Evolutionary conservation across 441 rosid genomes (phyloP).

Genomic region (Brassica hybrid): DNA sequence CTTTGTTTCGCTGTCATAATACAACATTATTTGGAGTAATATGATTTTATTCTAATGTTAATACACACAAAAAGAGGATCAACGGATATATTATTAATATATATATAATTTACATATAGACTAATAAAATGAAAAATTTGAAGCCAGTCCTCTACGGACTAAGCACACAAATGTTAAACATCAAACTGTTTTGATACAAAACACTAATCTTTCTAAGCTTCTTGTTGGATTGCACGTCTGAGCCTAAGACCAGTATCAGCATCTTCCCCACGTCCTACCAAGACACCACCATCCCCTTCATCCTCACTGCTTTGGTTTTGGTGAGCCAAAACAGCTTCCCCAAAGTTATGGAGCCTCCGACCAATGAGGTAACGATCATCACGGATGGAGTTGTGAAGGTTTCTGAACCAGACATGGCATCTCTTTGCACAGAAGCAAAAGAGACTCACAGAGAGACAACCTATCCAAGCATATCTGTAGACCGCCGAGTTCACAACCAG

Average conservation of each 20-base stretch:
- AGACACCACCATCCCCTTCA: background rate
- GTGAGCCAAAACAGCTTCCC: constrained; percentile 53
- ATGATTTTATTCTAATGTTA: background rate
- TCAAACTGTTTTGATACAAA: background rate
- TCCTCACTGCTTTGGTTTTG: constrained; percentile 28
- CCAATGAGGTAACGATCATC: constrained; percentile 95
- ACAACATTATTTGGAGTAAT: background rate
- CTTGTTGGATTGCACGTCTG: background rate
- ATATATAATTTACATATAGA: background rate
- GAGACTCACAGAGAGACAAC: constrained; percentile 77
- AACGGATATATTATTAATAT: background rate
- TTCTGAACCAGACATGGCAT: constrained; percentile 93
- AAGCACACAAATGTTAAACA: background rate
- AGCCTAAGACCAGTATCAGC: background rate
- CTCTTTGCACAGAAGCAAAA: constrained; percentile 86
- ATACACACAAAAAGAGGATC: background rate
- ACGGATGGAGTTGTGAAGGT: constrained; percentile 96
- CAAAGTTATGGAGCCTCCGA: constrained; percentile 86
- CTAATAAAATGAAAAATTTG: background rate
- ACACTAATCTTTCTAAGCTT: constrained; percentile 1
- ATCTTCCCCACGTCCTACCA: background rate
- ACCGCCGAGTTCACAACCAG: constrained; percentile 90
- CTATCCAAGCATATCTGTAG: constrained; percentile 95
- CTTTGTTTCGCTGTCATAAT: no score
- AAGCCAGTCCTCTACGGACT: no score